Evolutionary conservation across 805 yeast species (phyloP), one percentile per base, ranked within the genome.

Genomic region (Ogataea methylovora): DNA sequence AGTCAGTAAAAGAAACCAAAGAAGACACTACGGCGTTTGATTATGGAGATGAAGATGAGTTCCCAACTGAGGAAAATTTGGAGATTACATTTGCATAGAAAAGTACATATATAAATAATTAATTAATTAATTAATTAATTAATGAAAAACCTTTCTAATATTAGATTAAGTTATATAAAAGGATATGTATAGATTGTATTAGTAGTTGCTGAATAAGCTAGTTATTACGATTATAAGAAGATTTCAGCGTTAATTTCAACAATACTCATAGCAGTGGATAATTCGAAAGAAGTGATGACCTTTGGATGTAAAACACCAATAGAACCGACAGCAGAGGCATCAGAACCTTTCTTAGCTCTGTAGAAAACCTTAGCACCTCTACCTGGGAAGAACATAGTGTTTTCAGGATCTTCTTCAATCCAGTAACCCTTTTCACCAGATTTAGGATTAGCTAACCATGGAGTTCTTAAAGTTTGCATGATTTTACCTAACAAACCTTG

Each of bases 221-320:
- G n/a, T n/a, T n/a, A n/a, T 43, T 45, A 21, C 40, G 43, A 10
- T 46, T 66, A 85, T 60, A 87, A 73, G 68, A 90, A 90, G 36
- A 78, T 82, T 65, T 87, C 92, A 35, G 92, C 78, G 54, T 90
- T 82, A 42, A 92, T 70, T 67, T 92, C 99, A 40, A 88, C 90
- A 38, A 81, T 71, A 22, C 95, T 82, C 38, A 88, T 94, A 48
- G 96, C 96, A 51, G 80, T 85, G 34, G 97, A 95, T 42, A 92
- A 75, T 45, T 87, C 97, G 54, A 88, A 92, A 52, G 72, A 66
- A 41, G 71, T 71, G 70, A 90, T 70, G 34, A 92, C 98, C 54
- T 81, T 86, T 24, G 99, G 99, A 60, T 92, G 99, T 49, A 92
- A 69, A 39, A 87, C 96, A 61, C 99, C 99, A 46, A 92, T 68